Conservation (phyloP, 345 rosid genomes). For the Murraya koenigii region DNA sequence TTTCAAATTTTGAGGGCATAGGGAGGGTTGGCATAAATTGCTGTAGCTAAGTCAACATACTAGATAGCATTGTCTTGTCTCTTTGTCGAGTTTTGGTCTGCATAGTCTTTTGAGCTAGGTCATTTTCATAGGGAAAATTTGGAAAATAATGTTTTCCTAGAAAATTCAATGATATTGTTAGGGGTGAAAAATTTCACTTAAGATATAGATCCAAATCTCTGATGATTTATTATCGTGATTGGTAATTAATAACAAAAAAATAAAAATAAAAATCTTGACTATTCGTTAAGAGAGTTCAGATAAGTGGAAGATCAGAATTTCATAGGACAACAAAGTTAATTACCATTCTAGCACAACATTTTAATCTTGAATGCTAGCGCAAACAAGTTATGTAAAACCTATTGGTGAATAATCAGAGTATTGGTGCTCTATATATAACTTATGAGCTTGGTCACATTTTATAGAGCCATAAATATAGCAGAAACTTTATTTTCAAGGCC, state of each 20-base stretch:
- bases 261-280: neutral
- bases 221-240: neutral
- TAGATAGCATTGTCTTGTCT: constrained; percentile 14
- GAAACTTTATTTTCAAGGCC: neutral
- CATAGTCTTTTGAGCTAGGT: constrained; percentile 7
- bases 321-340: neutral
- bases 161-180: neutral
- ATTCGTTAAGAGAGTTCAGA: neutral
- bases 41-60: constrained; percentile 19
- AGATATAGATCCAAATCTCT: neutral
- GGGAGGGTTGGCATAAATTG: neutral
- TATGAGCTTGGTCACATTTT: neutral
- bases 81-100: constrained; percentile 2
- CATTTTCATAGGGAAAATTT: constrained; percentile 2
- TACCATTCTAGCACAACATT: too few species aligned
- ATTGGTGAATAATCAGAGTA: neutral
- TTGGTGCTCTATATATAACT: neutral
- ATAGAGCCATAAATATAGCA: neutral
- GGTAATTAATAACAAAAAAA: neutral
- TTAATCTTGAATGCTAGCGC: neutral
- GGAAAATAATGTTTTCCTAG: neutral
- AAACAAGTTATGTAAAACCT: neutral
- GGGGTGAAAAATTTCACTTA: neutral
- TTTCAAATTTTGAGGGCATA: neutral
- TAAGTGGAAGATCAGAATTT: neutral